Conservation (phyloP, 306 rosid genomes). For the Prunus persica region Prunus_persica_NCBIv2 NC_034011.1:9036501-9037000, state of each 20-base stretch:
- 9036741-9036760: not conserved
- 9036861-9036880: too few relatives aligned
- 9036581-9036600: slow-evolving; percentile 45
- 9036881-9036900: too few relatives aligned
- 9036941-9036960: too few relatives aligned
- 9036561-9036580: slow-evolving; percentile 44
- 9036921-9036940: too few relatives aligned
- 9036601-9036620: slow-evolving; percentile 75
- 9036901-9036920: too few relatives aligned
- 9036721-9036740: slow-evolving; percentile 10
- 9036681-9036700: slow-evolving; percentile 47
- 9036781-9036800: too few relatives aligned
- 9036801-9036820: too few relatives aligned
- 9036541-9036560: slow-evolving; percentile 15
- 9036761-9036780: too few relatives aligned
- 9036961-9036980: too few relatives aligned
- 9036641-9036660: slow-evolving; percentile 43
- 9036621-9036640: slow-evolving; percentile 61
- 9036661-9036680: slow-evolving; percentile 49
- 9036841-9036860: too few relatives aligned
- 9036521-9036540: not conserved
- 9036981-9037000: too few relatives aligned
- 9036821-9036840: too few relatives aligned
- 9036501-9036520: not conserved
- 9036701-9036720: slow-evolving; percentile 36